These are phyloP conservation scores for Phytophthora brassicae DNA, from an alignment of 352 stramenopile genomes.

Conservation along the genomic window DNA sequence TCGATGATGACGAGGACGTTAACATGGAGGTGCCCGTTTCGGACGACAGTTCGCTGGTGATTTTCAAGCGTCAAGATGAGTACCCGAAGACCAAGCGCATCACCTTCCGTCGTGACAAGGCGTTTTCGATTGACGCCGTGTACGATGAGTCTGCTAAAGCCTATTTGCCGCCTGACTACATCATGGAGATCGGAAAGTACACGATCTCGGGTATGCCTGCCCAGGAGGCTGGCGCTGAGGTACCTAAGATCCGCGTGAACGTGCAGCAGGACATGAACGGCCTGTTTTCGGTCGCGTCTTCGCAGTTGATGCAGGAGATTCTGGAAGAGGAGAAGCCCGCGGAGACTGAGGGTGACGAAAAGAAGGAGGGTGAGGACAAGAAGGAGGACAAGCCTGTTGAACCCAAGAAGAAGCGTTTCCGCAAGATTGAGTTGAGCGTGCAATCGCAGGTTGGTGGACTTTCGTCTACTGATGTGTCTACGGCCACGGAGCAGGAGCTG, in stretches of 20 bases:
- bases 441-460: slow-evolving; percentile 64
- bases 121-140: slow-evolving; percentile 91
- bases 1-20: slow-evolving; percentile 85
- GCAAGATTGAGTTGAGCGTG: slow-evolving; percentile 86
- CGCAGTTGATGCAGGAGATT: slow-evolving; percentile 98
- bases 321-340: slow-evolving; percentile 81
- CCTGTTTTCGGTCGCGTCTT: slow-evolving; percentile 93
- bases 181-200: slow-evolving; percentile 90
- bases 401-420: slow-evolving; percentile 96
- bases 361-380: slow-evolving; percentile 60
- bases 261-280: slow-evolving; percentile 98
- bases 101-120: slow-evolving; percentile 91
- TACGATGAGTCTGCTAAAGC: slow-evolving; percentile 86
- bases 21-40: slow-evolving; percentile 62
- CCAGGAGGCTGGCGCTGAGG: slow-evolving; percentile 76
- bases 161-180: slow-evolving; percentile 71
- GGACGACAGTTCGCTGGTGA: slow-evolving; percentile 86
- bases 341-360: slow-evolving; percentile 60
- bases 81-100: slow-evolving; percentile 98
- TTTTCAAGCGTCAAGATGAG: slow-evolving; percentile 96
- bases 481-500: slow-evolving; percentile 90
- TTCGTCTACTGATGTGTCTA: slow-evolving; percentile 52
- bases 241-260: slow-evolving; percentile 95
- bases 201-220: slow-evolving; percentile 89
- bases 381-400: slow-evolving; percentile 76